Percentiles rank a stretch among this genome's conserved stretches.
Evolutionary conservation across 1,139 yeast genomes (phyloP).

Genomic region (Debaryomyces sp.): DNA sequence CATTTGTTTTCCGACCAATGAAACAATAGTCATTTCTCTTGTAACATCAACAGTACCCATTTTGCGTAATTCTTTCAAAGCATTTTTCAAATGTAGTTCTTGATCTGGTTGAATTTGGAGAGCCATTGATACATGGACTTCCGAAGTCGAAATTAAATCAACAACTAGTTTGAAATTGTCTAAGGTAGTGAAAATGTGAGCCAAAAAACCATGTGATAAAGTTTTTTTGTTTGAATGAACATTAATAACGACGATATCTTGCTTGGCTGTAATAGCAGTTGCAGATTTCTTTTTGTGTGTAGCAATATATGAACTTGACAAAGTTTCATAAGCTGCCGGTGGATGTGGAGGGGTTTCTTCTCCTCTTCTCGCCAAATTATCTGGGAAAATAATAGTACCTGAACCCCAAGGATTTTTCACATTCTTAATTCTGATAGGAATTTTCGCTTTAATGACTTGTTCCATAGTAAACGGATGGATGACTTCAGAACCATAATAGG

Average conservation of each 20-base stretch:
- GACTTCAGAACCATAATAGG: conserved; percentile 96
- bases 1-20: conserved; percentile 96
- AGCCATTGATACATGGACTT: conserved; percentile 98
- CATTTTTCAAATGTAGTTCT: conserved; percentile 61
- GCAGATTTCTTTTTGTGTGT: conserved; percentile 72
- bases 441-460: conserved; percentile 93
- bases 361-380: conserved; percentile 80
- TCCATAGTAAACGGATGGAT: conserved; percentile 99
- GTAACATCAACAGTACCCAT: conserved; percentile 91
- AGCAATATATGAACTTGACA: conserved; percentile 49
- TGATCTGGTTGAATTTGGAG: conserved; percentile 72
- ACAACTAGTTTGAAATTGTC: conserved; percentile 88
- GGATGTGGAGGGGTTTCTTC: conserved; percentile 95
- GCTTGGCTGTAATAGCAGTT: conserved; percentile 95
- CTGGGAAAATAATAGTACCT: conserved; percentile 94
- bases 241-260: conserved; percentile 87
- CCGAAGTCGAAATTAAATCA: conserved; percentile 94
- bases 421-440: conserved; percentile 94
- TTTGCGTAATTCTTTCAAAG: conserved; percentile 73
- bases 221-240: conserved; percentile 94
- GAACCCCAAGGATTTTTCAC: conserved; percentile 89
- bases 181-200: conserved; percentile 82
- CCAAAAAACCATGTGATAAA: conserved; percentile 91
- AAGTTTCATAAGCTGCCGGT: conserved; percentile 69
- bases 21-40: conserved; percentile 84